Percentiles rank a stretch among this genome's conserved stretches.
These are phyloP conservation scores for Termitomyces sp. DNA, from an alignment of 768 basidiomycete genomes.

Conservation along the genomic window DNA sequence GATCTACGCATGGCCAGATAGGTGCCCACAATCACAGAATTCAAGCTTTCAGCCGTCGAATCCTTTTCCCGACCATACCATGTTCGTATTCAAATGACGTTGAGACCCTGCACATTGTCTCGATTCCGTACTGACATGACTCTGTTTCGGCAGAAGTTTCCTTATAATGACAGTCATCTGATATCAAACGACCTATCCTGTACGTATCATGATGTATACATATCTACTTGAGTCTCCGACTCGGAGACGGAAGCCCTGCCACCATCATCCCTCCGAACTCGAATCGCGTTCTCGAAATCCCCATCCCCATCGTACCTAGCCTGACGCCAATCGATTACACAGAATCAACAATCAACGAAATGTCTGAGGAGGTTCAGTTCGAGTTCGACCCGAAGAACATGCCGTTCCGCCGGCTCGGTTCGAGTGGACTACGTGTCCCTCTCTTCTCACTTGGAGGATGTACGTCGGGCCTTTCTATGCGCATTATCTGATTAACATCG, in stretches of 20 bases:
- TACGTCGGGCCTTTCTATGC: too few species aligned
- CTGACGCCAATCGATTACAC: neutral
- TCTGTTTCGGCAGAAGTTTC: neutral
- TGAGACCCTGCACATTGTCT: too few species aligned
- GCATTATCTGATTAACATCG: neutral
- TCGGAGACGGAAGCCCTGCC: neutral
- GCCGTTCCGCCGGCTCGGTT: constrained; percentile 49
- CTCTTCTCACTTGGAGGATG: constrained; percentile 56
- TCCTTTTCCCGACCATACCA: too few species aligned
- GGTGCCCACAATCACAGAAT: too few species aligned
- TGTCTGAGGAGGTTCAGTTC: neutral
- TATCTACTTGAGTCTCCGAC: neutral
- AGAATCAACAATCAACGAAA: constrained; percentile 3
- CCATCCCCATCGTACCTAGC: neutral
- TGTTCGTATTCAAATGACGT: too few species aligned
- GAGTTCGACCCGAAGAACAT: constrained; percentile 40
- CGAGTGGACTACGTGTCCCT: constrained; percentile 54
- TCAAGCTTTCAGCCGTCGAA: too few species aligned
- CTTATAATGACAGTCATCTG: too few species aligned
- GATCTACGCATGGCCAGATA: too few species aligned
- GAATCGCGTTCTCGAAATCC: neutral
- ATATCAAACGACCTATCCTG: too few species aligned
- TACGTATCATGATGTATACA: too few species aligned
- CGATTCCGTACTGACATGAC: too few species aligned
- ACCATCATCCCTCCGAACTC: neutral